phyloP scores from a whole-genome alignment of 2,329 filamentous ascomycete species.

The Colletotrichum sp. region DNA sequence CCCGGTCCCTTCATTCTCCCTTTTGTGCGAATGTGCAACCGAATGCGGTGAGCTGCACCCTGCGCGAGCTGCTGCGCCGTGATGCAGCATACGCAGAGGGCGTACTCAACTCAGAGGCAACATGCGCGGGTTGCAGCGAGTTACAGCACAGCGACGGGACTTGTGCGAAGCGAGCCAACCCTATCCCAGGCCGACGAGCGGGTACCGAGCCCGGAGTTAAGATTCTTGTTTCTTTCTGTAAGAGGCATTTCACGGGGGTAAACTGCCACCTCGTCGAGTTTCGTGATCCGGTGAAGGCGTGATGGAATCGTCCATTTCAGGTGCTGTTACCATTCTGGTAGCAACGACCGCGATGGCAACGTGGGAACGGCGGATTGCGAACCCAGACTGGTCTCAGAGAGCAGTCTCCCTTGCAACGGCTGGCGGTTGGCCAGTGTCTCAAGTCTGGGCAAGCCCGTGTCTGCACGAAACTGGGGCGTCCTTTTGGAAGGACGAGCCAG shows the following conservation, averaged over 20 bases:
- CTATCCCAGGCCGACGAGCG: not conserved
- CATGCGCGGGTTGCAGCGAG: not conserved
- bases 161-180: not conserved
- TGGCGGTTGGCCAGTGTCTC: not conserved
- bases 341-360: not conserved
- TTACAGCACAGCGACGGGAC: not conserved
- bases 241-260: not conserved
- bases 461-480: conserved; percentile 17
- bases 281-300: not conserved
- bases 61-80: not conserved
- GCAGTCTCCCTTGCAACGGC: not conserved
- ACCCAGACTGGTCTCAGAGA: not conserved
- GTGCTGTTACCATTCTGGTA: not conserved
- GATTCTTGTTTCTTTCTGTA: not conserved
- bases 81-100: not conserved
- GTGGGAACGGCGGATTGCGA: not conserved
- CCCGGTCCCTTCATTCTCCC: not conserved
- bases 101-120: not conserved
- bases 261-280: not conserved
- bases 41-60: not conserved
- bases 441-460: conserved; percentile 19
- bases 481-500: not conserved
- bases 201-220: not conserved
- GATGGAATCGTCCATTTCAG: not conserved
- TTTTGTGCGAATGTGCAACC: not conserved